These are phyloP conservation scores for Aspergillus affinis DNA, from an alignment of 495 filamentous ascomycete species.

Conservation along the genomic window DNA sequence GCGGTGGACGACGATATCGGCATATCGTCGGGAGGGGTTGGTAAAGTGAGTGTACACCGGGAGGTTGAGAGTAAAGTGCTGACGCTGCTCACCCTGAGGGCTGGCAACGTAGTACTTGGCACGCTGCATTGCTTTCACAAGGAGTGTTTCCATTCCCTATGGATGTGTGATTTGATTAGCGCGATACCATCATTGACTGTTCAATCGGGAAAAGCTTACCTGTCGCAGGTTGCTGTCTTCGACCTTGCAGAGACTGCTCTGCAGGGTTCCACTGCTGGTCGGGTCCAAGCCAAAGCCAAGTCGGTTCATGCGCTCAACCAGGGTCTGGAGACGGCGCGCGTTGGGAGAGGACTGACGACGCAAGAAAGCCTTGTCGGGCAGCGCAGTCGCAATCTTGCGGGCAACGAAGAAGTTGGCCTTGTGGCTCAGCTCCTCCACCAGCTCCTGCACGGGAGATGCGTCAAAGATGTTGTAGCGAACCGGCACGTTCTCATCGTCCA, in stretches of 20 bases:
- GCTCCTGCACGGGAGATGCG: conserved; percentile 81
- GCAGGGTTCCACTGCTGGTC: conserved; percentile 83
- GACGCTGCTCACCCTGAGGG: conserved; percentile 66
- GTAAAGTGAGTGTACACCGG: conserved; percentile 98
- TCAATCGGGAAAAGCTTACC: conserved; percentile 31
- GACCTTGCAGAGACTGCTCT: conserved; percentile 90
- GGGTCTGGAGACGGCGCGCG: conserved; percentile 80
- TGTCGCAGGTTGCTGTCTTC: conserved; percentile 85
- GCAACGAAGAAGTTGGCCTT: conserved; percentile 89
- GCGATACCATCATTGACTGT: not conserved
- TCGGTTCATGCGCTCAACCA: conserved; percentile 88
- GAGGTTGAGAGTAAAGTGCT: conserved; percentile 89
- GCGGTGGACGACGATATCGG: conserved; percentile 92
- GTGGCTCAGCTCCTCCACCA: conserved; percentile 91
- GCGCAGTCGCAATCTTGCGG: conserved; percentile 70
- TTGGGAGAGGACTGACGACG: conserved; percentile 85
- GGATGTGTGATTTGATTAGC: not conserved
- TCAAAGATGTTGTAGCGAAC: conserved; percentile 96
- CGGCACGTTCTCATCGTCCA: conserved; percentile 98
- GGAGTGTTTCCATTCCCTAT: conserved; percentile 90
- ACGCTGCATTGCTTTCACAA: conserved; percentile 90
- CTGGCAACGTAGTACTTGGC: conserved; percentile 93
- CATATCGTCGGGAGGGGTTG: conserved; percentile 90
- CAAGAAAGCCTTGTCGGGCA: conserved; percentile 91
- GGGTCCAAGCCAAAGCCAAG: conserved; percentile 87